Evolutionary conservation across 768 basidiomycete genomes (phyloP).

Genomic region (Wakefieldia striispora): DNA sequence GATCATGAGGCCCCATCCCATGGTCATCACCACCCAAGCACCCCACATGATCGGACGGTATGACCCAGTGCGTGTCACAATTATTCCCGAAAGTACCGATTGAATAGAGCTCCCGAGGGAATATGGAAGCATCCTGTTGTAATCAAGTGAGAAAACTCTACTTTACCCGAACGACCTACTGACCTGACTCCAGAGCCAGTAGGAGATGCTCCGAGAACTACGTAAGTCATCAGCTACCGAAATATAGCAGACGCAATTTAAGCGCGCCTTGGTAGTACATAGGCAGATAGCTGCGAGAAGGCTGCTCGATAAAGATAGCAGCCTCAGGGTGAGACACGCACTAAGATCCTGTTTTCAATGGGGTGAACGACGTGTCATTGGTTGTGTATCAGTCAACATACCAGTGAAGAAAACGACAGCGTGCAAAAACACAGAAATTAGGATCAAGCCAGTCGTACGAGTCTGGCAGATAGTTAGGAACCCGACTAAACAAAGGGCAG

Average conservation of each 20-base stretch:
- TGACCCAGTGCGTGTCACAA: conserved; percentile 25
- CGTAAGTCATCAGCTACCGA: neutral
- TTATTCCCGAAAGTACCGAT: conserved; percentile 23
- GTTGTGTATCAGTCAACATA: conserved; percentile 7
- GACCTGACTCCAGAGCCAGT: conserved; percentile 33
- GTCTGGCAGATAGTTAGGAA: conserved; percentile 25
- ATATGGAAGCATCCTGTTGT: conserved; percentile 36
- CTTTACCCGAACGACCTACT: neutral
- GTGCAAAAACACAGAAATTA: conserved; percentile 36
- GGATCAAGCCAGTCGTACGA: conserved; percentile 35
- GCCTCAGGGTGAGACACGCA: conserved; percentile 6
- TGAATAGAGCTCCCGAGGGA: conserved; percentile 25
- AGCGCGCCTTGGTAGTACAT: conserved; percentile 38
- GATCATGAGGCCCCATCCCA: conserved; percentile 38
- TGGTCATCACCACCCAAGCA: conserved; percentile 26
- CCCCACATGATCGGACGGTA: conserved; percentile 35
- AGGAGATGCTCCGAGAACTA: conserved; percentile 37
- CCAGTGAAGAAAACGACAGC: conserved; percentile 32
- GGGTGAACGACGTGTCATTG: neutral
- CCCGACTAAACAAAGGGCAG: neutral
- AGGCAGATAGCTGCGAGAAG: conserved; percentile 33
- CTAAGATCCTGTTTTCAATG: conserved; percentile 23
- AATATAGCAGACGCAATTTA: neutral
- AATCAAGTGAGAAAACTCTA: neutral
- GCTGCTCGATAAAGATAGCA: conserved; percentile 4